Evolutionary conservation across 306 rosid genomes (phyloP).

Genomic region (Vachellia collinsii): DNA sequence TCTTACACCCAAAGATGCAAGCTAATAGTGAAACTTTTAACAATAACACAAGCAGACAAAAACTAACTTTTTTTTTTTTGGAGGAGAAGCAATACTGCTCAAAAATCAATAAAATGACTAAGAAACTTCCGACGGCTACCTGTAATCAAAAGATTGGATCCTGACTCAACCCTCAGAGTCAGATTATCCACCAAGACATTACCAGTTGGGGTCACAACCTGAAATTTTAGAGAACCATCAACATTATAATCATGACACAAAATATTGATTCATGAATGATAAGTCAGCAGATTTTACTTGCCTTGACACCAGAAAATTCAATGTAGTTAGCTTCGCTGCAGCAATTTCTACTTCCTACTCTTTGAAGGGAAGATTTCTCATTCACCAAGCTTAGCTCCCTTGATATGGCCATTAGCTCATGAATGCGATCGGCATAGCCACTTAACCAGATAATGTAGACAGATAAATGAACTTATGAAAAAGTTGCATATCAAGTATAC

Average conservation of each 20-base stretch:
- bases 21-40: not conserved
- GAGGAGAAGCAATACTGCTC: not conserved
- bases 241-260: slow-evolving; percentile 37
- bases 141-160: slow-evolving; percentile 95
- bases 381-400: slow-evolving; percentile 72
- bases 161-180: slow-evolving; percentile 82
- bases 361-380: slow-evolving; percentile 61
- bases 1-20: not conserved
- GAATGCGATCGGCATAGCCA: slow-evolving; percentile 96
- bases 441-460: slow-evolving; percentile 48
- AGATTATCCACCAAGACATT: slow-evolving; percentile 92
- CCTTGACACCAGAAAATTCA: slow-evolving; percentile 91
- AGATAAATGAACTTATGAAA: slow-evolving; percentile 16
- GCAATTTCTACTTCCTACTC: slow-evolving; percentile 64
- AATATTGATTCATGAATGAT: slow-evolving; percentile 29
- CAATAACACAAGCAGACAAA: not conserved
- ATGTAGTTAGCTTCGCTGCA: slow-evolving; percentile 90
- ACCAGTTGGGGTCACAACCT: slow-evolving; percentile 97
- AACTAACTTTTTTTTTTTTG: not conserved
- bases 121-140: slow-evolving; percentile 53
- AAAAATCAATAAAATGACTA: not conserved
- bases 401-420: slow-evolving; percentile 80
- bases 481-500: slow-evolving; percentile 21
- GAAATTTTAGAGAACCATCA: slow-evolving; percentile 39
- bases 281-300: slow-evolving; percentile 35